These are phyloP conservation scores for Haematococcus lacustris DNA, from an alignment of 139 green algal genomes.

Conservation along the genomic window DNA sequence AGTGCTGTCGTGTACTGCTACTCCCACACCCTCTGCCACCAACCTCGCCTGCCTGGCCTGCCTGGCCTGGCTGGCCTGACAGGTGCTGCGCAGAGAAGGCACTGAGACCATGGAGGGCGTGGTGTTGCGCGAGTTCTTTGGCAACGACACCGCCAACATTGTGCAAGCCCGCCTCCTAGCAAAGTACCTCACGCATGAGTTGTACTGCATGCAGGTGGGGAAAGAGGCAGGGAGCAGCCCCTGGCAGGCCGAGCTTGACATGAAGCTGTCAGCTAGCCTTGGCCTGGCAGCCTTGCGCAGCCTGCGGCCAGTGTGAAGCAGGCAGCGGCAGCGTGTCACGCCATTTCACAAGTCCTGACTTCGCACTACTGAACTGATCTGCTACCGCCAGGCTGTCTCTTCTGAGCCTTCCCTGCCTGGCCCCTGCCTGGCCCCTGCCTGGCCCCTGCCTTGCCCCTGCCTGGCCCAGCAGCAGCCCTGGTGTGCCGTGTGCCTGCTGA, in stretches of 20 bases:
- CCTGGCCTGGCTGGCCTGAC: background rate
- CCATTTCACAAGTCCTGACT: background rate
- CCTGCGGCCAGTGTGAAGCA: background rate
- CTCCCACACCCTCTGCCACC: background rate
- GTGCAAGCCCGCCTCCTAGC: constrained; percentile 27
- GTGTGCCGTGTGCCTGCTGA: background rate
- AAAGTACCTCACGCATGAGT: constrained; percentile 34
- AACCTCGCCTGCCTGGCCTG: background rate
- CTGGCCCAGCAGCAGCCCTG: background rate
- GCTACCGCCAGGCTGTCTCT: background rate
- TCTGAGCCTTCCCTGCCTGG: background rate
- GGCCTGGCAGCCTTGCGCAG: background rate
- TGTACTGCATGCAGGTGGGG: constrained; percentile 26
- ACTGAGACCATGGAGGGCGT: constrained; percentile 15
- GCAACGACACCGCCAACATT: constrained; percentile 13
- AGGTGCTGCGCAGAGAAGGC: constrained; percentile 4
- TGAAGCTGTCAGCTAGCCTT: background rate
- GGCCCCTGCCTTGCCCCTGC: background rate
- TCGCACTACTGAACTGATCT: background rate
- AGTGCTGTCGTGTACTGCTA: background rate
- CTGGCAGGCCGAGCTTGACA: too few species aligned
- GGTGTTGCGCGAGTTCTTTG: constrained; percentile 30
- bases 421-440: background rate
- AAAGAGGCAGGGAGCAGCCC: too few species aligned
- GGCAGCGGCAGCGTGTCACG: too few species aligned